Conservation (phyloP, 2,329 filamentous ascomycete species). For the Neocatenulostroma microsporum region DNA sequence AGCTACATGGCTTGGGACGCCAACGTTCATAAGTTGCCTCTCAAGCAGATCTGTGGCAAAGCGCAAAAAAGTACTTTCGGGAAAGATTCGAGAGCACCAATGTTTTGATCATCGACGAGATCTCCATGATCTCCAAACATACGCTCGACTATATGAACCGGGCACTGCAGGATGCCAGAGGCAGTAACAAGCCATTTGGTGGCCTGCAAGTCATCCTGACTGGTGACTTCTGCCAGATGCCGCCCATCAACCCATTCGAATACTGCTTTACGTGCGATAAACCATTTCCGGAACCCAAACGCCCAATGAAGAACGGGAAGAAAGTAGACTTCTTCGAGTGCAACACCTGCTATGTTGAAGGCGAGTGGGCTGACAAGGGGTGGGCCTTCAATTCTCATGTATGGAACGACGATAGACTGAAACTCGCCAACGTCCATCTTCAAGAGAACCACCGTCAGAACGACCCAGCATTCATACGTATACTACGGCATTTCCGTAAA, state of each 20-base stretch:
- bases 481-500: too few species aligned
- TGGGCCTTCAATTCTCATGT: conserved; percentile 52
- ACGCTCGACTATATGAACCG: conserved; percentile 46
- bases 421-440: conserved; percentile 47
- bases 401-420: conserved; percentile 48
- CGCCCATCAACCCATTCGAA: conserved; percentile 50
- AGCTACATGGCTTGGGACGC: conserved; percentile 51
- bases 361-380: conserved; percentile 24
- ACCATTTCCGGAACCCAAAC: too few species aligned
- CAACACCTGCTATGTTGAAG: background rate
- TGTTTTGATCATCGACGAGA: conserved; percentile 57
- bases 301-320: too few species aligned
- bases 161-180: conserved; percentile 8
- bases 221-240: conserved; percentile 54
- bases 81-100: conserved; percentile 40
- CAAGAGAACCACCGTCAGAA: conserved; percentile 50
- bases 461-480: conserved; percentile 45
- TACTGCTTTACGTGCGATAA: conserved; percentile 33
- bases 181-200: conserved; percentile 10
- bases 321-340: background rate
- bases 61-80: conserved; percentile 22
- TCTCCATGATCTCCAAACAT: conserved; percentile 57
- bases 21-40: conserved; percentile 32
- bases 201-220: conserved; percentile 41
- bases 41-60: conserved; percentile 28